A percentile compares a stretch with the other conserved stretches of the same genome.
phyloP scores from a whole-genome alignment of 768 basidiomycete species.

The Podaxis rugospora region DNA sequence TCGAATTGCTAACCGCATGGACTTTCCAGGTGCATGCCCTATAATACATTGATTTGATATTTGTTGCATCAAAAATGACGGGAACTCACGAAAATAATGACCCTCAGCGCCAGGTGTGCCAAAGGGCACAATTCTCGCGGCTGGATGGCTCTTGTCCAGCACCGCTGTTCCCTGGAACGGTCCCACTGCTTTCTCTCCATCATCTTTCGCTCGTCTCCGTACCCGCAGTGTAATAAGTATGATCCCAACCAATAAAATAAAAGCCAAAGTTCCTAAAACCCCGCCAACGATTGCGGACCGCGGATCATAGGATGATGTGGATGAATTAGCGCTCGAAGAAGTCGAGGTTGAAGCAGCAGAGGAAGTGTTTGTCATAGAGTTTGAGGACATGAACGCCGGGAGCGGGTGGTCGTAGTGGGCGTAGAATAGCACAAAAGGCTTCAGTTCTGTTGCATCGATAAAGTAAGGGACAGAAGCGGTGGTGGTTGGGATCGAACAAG shows the following conservation, averaged over 20 bases:
- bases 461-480: neutral
- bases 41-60: neutral
- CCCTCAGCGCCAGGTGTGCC: slow-evolving; percentile 28
- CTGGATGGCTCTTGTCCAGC: slow-evolving; percentile 28
- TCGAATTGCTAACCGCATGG: slow-evolving; percentile 55
- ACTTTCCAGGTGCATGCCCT: slow-evolving; percentile 49
- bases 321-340: neutral
- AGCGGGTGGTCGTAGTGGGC: neutral
- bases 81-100: slow-evolving; percentile 35
- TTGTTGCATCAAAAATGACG: neutral
- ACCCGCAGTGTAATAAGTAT: slow-evolving; percentile 29
- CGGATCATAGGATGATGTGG: slow-evolving; percentile 21
- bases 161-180: slow-evolving; percentile 27
- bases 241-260: slow-evolving; percentile 25
- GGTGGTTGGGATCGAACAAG: neutral
- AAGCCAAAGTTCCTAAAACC: slow-evolving; percentile 25
- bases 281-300: slow-evolving; percentile 26
- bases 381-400: slow-evolving; percentile 8
- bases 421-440: neutral
- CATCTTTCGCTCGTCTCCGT: slow-evolving; percentile 21
- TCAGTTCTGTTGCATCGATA: neutral
- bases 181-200: slow-evolving; percentile 16
- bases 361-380: slow-evolving; percentile 11
- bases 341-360: slow-evolving; percentile 10
- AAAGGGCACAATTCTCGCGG: slow-evolving; percentile 39